Percentiles rank a stretch among this genome's conserved stretches.
Evolutionary conservation across 2,329 filamentous ascomycete genomes (phyloP).

Genomic region (Coccinonectria pachysandricola): DNA sequence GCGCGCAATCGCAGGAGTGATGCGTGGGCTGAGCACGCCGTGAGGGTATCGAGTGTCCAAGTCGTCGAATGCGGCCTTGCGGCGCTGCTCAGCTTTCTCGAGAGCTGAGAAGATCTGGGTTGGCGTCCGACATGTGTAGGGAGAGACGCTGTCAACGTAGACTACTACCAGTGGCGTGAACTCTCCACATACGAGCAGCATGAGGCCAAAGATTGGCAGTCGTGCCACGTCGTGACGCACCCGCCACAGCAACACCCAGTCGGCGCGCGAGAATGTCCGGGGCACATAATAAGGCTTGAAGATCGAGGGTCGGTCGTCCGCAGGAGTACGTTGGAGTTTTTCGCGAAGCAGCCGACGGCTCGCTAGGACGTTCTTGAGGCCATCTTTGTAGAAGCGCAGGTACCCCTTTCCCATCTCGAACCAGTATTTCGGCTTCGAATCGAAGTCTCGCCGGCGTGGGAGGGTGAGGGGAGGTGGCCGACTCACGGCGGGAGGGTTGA

Average conservation of each 20-base stretch:
- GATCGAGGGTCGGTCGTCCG: conserved; percentile 42
- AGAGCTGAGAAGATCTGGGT: conserved; percentile 53
- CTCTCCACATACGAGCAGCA: conserved; percentile 74
- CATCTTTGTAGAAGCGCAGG: conserved; percentile 76
- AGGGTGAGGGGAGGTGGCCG: conserved; percentile 59
- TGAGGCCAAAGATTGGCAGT: conserved; percentile 65
- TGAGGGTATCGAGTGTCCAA: conserved; percentile 23
- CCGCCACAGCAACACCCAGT: conserved; percentile 61
- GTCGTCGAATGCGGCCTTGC: conserved; percentile 38
- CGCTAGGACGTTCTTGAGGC: conserved; percentile 61
- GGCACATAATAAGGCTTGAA: conserved; percentile 24
- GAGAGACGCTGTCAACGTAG: conserved; percentile 59
- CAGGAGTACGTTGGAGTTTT: conserved; percentile 33
- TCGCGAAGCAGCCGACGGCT: conserved; percentile 49
- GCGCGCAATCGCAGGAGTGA: conserved; percentile 21
- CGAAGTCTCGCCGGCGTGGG: conserved; percentile 38
- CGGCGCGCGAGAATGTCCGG: conserved; percentile 43
- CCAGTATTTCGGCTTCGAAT: conserved; percentile 34
- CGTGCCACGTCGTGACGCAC: conserved; percentile 64
- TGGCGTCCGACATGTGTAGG: conserved; percentile 74
- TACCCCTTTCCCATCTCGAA: conserved; percentile 64
- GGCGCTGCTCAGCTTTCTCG: conserved; percentile 42
- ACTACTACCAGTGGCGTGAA: conserved; percentile 74
- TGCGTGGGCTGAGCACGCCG: conserved; percentile 25
- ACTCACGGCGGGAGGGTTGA: conserved; percentile 67